Percentiles rank a stretch among this genome's conserved stretches.
phyloP scores from a whole-genome alignment of 2,329 filamentous ascomycete species.

The Chrysoporthe austroafricana region DNA sequence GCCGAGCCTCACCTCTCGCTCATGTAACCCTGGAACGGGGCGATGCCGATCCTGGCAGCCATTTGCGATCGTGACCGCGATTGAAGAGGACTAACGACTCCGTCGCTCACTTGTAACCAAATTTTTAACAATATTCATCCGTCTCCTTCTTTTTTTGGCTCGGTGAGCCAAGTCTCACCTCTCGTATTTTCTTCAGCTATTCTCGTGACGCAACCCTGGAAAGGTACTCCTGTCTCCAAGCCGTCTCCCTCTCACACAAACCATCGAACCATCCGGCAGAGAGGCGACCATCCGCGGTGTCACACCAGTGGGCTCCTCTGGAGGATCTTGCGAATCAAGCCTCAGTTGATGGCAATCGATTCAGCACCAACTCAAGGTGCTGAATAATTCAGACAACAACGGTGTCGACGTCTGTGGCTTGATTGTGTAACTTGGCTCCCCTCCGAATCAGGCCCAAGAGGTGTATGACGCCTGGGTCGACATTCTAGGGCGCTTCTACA shows the following conservation, averaged over 20 bases:
- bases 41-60: constrained; percentile 11
- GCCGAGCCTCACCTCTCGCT: neutral
- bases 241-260: too few species aligned
- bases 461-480: neutral
- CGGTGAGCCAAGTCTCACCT: neutral
- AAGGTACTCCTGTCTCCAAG: too few species aligned
- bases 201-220: too few species aligned
- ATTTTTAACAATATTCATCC: neutral
- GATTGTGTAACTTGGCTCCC: neutral
- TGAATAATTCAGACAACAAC: neutral
- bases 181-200: too few species aligned
- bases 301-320: too few species aligned
- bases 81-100: neutral
- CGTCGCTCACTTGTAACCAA: neutral
- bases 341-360: neutral
- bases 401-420: neutral
- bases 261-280: too few species aligned
- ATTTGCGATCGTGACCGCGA: neutral
- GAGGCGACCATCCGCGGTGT: too few species aligned
- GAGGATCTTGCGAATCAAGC: too few species aligned
- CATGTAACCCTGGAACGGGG: neutral
- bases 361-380: neutral
- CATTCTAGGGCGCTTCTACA: neutral
- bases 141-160: neutral
- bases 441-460: neutral